Conservation (phyloP, 805 yeast species). For the Sugiyamaella lignohabitans region DNA sequence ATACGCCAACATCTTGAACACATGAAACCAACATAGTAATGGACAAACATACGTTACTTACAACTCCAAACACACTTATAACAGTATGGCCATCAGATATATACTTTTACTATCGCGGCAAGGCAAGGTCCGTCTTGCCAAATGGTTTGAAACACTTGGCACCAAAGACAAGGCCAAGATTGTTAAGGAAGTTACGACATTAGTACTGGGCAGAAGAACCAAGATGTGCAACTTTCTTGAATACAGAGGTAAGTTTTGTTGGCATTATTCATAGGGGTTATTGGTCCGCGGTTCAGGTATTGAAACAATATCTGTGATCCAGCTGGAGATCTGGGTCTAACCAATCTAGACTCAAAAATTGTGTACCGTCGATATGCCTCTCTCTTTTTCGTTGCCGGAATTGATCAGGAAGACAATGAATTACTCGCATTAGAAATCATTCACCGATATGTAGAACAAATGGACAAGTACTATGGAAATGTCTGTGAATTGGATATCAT, state of each 20-base stretch:
- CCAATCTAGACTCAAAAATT: conserved; percentile 55
- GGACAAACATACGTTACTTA: too few relatives aligned
- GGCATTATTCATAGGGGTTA: conserved; percentile 9
- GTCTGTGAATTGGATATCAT: conserved; percentile 96
- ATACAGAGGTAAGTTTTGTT: conserved; percentile 44
- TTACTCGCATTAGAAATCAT: conserved; percentile 76
- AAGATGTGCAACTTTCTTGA: conserved; percentile 95
- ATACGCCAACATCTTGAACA: too few relatives aligned
- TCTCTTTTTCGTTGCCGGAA: conserved; percentile 80
- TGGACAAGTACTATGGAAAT: conserved; percentile 93
- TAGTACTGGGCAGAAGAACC: conserved; percentile 76
- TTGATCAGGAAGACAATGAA: conserved; percentile 80
- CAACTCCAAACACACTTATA: too few relatives aligned
- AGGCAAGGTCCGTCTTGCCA: conserved; percentile 87
- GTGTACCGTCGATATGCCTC: conserved; percentile 93
- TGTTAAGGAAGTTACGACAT: conserved; percentile 77
- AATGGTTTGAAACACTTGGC: conserved; percentile 85
- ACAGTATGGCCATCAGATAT: conserved; percentile 82
- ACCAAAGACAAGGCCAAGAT: conserved; percentile 81
- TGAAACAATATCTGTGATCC: neutral
- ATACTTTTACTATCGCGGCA: conserved; percentile 81
- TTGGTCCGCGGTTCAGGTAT: neutral
- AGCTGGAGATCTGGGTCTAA: neutral
- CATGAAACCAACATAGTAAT: too few relatives aligned
- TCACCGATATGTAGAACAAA: conserved; percentile 90